Evolutionary conservation across 306 rosid genomes (phyloP).

Genomic region (Lupinus albus): DNA sequence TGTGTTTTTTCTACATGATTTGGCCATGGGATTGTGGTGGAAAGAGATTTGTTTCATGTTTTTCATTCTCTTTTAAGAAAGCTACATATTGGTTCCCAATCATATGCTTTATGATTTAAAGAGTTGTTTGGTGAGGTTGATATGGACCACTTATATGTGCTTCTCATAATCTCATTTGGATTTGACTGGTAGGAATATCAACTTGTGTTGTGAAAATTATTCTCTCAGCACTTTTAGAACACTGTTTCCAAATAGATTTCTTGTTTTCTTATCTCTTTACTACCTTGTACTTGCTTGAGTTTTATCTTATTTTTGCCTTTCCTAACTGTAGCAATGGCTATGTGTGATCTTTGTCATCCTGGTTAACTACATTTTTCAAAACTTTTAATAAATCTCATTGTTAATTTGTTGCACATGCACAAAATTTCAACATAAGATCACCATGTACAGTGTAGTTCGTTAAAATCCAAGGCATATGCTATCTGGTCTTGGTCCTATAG

Average conservation of each 20-base stretch:
- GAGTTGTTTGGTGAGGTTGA: constrained; percentile 4
- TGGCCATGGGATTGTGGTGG: constrained; percentile 14
- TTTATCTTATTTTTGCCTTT: constrained; percentile 19
- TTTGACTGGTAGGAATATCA: background rate
- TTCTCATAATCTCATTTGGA: background rate
- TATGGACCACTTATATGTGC: constrained; percentile 8
- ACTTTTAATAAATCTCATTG: background rate
- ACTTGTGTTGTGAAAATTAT: constrained; percentile 18
- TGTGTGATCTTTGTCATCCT: constrained; percentile 1
- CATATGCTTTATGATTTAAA: constrained; percentile 22
- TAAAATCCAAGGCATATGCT: background rate
- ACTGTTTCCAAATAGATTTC: constrained; percentile 17
- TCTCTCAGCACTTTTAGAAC: constrained; percentile 1
- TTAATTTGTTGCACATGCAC: constrained; percentile 14
- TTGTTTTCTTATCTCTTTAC: constrained; percentile 1
- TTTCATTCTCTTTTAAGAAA: constrained; percentile 5
- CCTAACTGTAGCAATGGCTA: background rate
- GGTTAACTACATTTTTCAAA: constrained; percentile 9
- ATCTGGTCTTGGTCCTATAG: constrained; percentile 19
- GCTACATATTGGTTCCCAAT: background rate
- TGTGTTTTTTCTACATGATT: constrained; percentile 14
- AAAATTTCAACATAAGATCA: background rate
- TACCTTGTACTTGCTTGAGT: constrained; percentile 9
- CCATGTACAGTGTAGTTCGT: background rate
- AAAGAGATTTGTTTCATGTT: constrained; percentile 4